A percentile compares a stretch with the other conserved stretches of the same genome.
Conservation (phyloP, 345 rosid species). For the Zanthoxylum bungeanum region DNA sequence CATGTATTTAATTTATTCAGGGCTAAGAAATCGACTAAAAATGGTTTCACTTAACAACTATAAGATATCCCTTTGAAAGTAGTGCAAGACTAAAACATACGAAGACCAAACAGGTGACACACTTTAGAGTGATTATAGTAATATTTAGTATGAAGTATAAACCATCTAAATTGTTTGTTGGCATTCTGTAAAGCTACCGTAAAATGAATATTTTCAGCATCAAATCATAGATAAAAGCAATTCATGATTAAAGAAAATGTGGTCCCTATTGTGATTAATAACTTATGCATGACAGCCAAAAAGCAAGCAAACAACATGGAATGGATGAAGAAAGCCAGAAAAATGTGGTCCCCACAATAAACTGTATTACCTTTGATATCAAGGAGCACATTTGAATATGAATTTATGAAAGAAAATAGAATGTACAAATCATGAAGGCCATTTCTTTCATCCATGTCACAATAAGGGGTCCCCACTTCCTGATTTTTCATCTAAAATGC, state of each 20-base stretch:
- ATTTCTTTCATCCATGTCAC: too few species aligned
- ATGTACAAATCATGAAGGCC: background rate
- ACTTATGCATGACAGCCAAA: background rate
- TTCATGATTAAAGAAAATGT: background rate
- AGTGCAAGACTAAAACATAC: too few species aligned
- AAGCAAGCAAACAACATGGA: background rate
- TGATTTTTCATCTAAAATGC: background rate
- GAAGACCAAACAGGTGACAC: too few species aligned
- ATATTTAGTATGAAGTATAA: too few species aligned
- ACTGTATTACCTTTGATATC: background rate
- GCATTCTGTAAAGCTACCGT: background rate
- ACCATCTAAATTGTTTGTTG: too few species aligned
- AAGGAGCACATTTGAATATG: background rate
- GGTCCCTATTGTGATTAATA: background rate
- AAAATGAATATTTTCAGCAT: background rate
- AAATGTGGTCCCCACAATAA: background rate
- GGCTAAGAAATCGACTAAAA: too few species aligned
- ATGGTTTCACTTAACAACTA: too few species aligned
- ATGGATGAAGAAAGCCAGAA: background rate
- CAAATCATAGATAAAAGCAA: background rate
- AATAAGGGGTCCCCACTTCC: too few species aligned
- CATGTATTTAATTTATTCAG: too few species aligned
- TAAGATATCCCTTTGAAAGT: too few species aligned
- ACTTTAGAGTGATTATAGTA: too few species aligned
- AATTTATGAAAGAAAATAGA: background rate